phyloP scores from a whole-genome alignment of 1,139 yeast species.

The Yamadazyma atlantica region DNA sequence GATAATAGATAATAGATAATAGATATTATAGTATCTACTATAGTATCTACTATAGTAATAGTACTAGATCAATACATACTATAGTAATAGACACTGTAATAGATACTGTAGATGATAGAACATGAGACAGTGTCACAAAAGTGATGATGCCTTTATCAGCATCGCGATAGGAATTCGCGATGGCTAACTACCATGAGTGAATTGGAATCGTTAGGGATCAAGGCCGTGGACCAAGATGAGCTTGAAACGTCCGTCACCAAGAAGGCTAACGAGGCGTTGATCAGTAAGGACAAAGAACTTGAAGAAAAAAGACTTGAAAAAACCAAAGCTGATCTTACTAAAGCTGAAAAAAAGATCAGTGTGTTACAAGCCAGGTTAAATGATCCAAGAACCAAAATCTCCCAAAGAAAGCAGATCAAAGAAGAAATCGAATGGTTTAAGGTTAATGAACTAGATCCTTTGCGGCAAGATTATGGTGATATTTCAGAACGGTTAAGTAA shows the following conservation, averaged over 20 bases:
- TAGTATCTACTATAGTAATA: no score
- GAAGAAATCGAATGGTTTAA: constrained; percentile 57
- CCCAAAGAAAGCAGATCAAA: constrained; percentile 56
- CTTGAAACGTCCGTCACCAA: constrained; percentile 70
- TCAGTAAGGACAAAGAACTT: constrained; percentile 63
- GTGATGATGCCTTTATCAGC: no score
- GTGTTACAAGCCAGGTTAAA: constrained; percentile 48
- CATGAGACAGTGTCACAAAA: no score
- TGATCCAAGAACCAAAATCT: constrained; percentile 61
- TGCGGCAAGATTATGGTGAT: constrained; percentile 63
- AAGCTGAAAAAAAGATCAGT: constrained; percentile 42
- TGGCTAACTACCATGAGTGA: constrained; percentile 16
- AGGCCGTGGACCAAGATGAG: constrained; percentile 71
- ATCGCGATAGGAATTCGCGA: no score
- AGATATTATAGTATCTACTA: no score
- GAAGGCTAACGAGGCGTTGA: constrained; percentile 64
- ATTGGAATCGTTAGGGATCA: constrained; percentile 31
- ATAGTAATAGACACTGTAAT: no score
- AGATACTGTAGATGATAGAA: no score
- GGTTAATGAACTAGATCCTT: constrained; percentile 51
- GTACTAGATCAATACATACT: no score
- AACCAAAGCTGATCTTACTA: constrained; percentile 48
- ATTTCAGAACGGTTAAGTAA: constrained; percentile 55
- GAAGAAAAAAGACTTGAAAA: constrained; percentile 75
- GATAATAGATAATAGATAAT: no score